A percentile compares a stretch with the other conserved stretches of the same genome.
These are phyloP conservation scores for Yarrowia sp. DNA, from an alignment of 805 yeast genomes.

Conservation along the genomic window DNA sequence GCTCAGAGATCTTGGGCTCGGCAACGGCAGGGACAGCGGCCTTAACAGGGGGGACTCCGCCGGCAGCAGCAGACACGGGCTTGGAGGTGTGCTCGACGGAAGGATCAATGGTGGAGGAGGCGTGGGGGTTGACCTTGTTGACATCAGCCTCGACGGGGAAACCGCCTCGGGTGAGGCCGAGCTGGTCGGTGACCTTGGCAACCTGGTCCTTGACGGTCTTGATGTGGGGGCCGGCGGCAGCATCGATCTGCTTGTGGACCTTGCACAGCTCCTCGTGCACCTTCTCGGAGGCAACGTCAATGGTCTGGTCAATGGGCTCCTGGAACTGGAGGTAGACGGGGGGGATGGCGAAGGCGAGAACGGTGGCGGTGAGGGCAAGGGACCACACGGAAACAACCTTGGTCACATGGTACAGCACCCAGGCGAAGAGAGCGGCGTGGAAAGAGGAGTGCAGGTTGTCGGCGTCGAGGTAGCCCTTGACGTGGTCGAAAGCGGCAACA, in stretches of 20 bases:
- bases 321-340: constrained; percentile 68
- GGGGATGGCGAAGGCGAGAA: constrained; percentile 71
- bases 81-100: constrained; percentile 26
- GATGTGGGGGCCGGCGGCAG: constrained; percentile 40
- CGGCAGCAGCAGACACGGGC: constrained; percentile 27
- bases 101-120: constrained; percentile 27
- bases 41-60: constrained; percentile 25
- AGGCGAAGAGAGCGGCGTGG: constrained; percentile 66
- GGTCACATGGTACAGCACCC: constrained; percentile 65
- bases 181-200: constrained; percentile 27
- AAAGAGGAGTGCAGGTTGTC: constrained; percentile 69
- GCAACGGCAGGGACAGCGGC: constrained; percentile 26
- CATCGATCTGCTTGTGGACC: constrained; percentile 33
- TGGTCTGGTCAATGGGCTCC: constrained; percentile 63
- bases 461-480: constrained; percentile 48
- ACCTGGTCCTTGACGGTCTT: constrained; percentile 35
- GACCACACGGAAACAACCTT: constrained; percentile 72
- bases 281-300: constrained; percentile 32
- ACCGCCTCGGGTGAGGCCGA: constrained; percentile 39
- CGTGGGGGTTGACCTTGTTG: constrained; percentile 31
- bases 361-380: constrained; percentile 53
- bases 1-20: not conserved
- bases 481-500: constrained; percentile 34
- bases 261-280: constrained; percentile 32
- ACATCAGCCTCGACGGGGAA: constrained; percentile 34